phyloP scores from a whole-genome alignment of 306 rosid species.

The Betula pendula region DNA sequence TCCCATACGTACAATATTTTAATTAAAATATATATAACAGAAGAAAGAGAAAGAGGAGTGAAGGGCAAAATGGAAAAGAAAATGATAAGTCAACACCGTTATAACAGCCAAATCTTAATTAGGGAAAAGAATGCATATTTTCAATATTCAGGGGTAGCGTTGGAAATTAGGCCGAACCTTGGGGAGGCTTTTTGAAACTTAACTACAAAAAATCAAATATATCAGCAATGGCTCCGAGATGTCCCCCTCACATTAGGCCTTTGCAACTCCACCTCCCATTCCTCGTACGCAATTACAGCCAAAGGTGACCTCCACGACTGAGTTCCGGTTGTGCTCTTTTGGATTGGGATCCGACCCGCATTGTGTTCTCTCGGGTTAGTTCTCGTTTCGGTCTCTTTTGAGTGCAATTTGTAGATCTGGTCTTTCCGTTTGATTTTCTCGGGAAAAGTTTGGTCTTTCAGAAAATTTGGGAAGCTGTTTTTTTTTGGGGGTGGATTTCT shows the following conservation, averaged over 20 bases:
- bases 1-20: no score
- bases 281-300: background rate
- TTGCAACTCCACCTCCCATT: background rate
- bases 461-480: slow-evolving; percentile 19
- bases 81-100: no score
- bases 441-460: slow-evolving; percentile 23
- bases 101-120: no score
- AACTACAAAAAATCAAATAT: background rate
- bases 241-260: background rate
- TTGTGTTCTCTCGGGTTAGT: slow-evolving; percentile 24
- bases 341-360: slow-evolving; percentile 37
- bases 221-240: background rate
- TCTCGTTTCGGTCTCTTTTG: slow-evolving; percentile 3
- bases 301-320: background rate
- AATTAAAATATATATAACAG: no score
- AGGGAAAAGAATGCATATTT: background rate
- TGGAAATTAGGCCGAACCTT: background rate
- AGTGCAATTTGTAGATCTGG: slow-evolving; percentile 41
- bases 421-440: background rate
- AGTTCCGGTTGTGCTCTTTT: background rate
- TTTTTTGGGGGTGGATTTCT: background rate
- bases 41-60: no score
- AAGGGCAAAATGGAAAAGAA: no score
- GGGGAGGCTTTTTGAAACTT: background rate
- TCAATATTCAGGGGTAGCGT: background rate